Percentiles rank a stretch among this genome's conserved stretches.
phyloP scores from a whole-genome alignment of 306 rosid genomes.

The Vigna mungo region DNA sequence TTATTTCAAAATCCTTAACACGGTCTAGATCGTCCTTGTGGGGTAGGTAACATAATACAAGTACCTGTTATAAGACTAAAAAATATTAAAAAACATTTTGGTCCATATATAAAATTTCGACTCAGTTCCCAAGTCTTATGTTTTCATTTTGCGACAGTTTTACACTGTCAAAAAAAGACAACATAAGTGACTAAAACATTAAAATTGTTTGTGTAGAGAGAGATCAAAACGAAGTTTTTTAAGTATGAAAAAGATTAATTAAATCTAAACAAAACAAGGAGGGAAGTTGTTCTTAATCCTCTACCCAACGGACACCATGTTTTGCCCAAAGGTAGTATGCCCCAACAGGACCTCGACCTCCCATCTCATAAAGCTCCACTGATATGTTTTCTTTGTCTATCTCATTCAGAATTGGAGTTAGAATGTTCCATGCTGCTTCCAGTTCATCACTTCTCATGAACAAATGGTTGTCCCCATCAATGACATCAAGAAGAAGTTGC shows the following conservation, averaged over 20 bases:
- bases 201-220: too few relatives aligned
- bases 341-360: slow-evolving; percentile 89
- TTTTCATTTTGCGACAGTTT: too few relatives aligned
- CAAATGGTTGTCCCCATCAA: slow-evolving; percentile 85
- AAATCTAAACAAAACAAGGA: background rate
- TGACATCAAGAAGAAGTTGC: slow-evolving; percentile 88
- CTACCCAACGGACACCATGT: slow-evolving; percentile 78
- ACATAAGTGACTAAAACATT: too few relatives aligned
- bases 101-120: too few relatives aligned
- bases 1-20: slow-evolving; percentile 23
- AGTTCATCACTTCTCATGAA: slow-evolving; percentile 89
- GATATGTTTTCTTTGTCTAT: slow-evolving; percentile 66
- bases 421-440: slow-evolving; percentile 84
- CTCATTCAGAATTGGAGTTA: slow-evolving; percentile 76
- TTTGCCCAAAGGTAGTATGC: slow-evolving; percentile 94
- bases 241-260: too few relatives aligned
- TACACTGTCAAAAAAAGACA: too few relatives aligned
- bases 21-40: background rate
- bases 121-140: too few relatives aligned
- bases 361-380: slow-evolving; percentile 80
- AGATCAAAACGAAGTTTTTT: too few relatives aligned
- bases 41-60: background rate
- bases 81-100: too few relatives aligned
- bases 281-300: slow-evolving; percentile 67
- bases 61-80: background rate